These are phyloP conservation scores for Nemania diffusa DNA, from an alignment of 2,329 filamentous ascomycete species.

Conservation along the genomic window DNA sequence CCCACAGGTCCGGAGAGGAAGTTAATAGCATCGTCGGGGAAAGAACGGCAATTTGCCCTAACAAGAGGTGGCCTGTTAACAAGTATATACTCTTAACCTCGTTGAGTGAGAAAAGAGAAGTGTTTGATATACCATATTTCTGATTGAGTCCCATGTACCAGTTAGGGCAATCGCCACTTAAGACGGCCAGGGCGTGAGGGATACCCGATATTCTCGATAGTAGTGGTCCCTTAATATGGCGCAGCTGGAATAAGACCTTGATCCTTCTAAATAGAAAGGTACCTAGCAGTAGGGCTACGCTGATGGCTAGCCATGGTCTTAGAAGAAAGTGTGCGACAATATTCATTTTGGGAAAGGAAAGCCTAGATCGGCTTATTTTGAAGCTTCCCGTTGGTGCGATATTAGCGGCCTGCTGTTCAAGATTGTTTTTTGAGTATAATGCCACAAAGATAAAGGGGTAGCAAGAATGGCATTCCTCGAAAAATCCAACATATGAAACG, in stretches of 20 bases:
- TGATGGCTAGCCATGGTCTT: constrained; percentile 4
- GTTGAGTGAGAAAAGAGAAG: background rate
- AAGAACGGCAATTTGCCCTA: constrained; percentile 25
- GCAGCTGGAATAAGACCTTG: constrained; percentile 28
- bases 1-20: constrained; percentile 30
- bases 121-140: constrained; percentile 44
- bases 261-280: constrained; percentile 1
- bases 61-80: background rate
- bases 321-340: constrained; percentile 1
- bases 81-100: background rate
- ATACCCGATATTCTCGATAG: constrained; percentile 39
- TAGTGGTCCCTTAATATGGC: constrained; percentile 41
- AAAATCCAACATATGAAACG: background rate
- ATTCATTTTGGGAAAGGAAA: background rate
- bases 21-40: constrained; percentile 28
- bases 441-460: background rate
- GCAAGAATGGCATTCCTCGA: background rate
- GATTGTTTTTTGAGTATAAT: background rate
- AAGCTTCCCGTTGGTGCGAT: background rate
- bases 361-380: background rate
- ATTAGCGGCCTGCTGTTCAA: background rate
- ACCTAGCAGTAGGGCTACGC: background rate
- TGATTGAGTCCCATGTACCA: constrained; percentile 44
- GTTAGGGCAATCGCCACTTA: constrained; percentile 38
- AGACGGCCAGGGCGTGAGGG: constrained; percentile 43